Evolutionary conservation across 2,329 filamentous ascomycete genomes (phyloP).

Genomic region (Fusarium xyrophilum): DNA sequence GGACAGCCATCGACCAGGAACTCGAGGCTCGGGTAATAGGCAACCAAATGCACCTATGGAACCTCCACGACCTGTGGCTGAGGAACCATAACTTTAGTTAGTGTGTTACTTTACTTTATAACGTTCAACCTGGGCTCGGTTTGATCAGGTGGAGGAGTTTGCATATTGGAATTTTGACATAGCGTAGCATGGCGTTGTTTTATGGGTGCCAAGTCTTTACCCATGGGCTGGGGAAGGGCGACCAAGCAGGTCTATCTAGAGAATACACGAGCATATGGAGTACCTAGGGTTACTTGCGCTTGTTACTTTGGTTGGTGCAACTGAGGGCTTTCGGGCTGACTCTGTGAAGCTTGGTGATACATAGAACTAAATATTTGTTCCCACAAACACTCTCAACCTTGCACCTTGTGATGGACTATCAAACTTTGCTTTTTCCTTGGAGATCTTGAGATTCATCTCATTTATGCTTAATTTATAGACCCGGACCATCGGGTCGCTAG

Average conservation of each 20-base stretch:
- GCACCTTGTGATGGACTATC: not conserved
- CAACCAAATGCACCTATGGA: not conserved
- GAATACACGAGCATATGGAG: constrained; percentile 2
- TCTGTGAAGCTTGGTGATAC: not conserved
- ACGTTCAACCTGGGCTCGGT: not conserved
- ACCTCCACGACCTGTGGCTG: not conserved
- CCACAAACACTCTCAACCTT: not conserved
- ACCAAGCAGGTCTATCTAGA: not conserved
- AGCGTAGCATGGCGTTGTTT: constrained; percentile 21
- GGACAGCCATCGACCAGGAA: constrained; percentile 35
- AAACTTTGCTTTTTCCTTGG: not conserved
- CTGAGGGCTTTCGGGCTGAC: not conserved
- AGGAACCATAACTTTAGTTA: not conserved
- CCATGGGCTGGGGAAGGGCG: not conserved
- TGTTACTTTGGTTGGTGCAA: not conserved
- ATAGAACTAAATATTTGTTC: not conserved
- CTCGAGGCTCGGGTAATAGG: constrained; percentile 9
- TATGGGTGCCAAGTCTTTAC: not conserved
- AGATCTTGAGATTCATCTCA: not conserved
- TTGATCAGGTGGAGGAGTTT: not conserved
- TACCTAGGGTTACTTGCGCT: not conserved
- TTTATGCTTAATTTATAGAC: not conserved
- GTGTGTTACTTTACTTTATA: not conserved
- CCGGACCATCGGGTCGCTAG: not conserved
- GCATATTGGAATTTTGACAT: constrained; percentile 1